Base-by-base conservation (phyloP, 208 protist genomes). In the Crithidia acanthocephali region DNA sequence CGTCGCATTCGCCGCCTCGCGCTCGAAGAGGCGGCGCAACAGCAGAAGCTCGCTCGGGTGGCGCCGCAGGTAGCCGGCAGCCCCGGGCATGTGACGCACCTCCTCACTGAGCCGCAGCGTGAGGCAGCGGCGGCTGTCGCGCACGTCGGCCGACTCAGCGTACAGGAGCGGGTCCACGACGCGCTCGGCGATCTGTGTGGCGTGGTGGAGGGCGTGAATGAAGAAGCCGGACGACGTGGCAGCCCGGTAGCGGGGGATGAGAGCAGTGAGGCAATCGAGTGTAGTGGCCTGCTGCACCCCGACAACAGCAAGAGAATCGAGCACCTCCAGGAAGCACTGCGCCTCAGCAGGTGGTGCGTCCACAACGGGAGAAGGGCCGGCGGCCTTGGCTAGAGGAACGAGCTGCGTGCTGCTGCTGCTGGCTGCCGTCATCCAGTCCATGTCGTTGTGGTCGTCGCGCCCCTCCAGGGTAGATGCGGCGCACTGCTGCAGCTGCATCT, bases 21-120 rank as follows among this genome's bases (percentile, higher is more conserved):
- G 76, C 68, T 96, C 92, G 67, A 90, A 96, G 16, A 93, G 61
- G 7, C 68, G 73, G 25, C 92, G 88, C 42, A 93, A 73, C 8
- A 69, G 27, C 2, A 96, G 64, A 18, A 91, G 72, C 28, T 90
- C 64, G n/a, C 80, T 45, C 2, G 84, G 81, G 69, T 90, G 57
- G 25, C 48, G 78, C 4, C 66, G 69, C 40, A 87, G 60, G 32
- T 64, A 65, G 18, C 28, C n/a, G 11, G 28, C 42, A 11, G 71
- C n/a, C 18, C 59, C 30, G 23, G 57, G 57, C 13, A 40, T 28
- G 18, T 51, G 32, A 18, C 57, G 68, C n/a, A 86, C 50, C 45
- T 60, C 64, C 15, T 40, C 22, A 32, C 66, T 68, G 27, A 90
- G 68, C 8, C 22, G 35, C 44, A 37, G 13, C 18, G 67, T 63